These are phyloP conservation scores for Anaeromyces robustus DNA, from an alignment of 192 early-diverging fungal genomes.

Conservation along the genomic window DNA sequence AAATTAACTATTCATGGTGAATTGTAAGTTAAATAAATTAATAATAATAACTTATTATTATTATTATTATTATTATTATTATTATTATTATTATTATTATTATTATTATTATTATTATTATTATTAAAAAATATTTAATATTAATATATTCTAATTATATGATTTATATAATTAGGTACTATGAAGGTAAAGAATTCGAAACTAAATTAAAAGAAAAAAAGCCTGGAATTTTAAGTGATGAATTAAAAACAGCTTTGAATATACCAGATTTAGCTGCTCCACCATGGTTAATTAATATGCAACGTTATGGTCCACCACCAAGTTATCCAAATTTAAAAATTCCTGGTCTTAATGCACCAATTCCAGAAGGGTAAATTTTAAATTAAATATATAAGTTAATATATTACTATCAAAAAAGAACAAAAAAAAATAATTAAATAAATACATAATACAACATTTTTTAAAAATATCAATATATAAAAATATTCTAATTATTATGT, in stretches of 20 bases:
- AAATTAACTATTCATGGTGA: conserved; percentile 60
- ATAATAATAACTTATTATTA: neutral
- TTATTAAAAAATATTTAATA: too few species aligned
- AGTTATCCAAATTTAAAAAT: conserved; percentile 81
- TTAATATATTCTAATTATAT: conserved; percentile 9
- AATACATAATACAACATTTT: too few species aligned
- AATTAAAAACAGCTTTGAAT: conserved; percentile 70
- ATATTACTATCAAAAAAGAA: too few species aligned
- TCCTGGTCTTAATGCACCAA: conserved; percentile 89
- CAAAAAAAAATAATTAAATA: too few species aligned
- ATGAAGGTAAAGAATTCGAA: conserved; percentile 93
- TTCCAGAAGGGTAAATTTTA: conserved; percentile 51
- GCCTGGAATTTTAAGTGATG: conserved; percentile 72
- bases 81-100: neutral
- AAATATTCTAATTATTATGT: too few species aligned
- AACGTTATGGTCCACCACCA: conserved; percentile 89
- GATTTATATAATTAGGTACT: conserved; percentile 45
- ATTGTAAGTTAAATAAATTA: conserved; percentile 32
- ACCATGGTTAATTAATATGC: conserved; percentile 98
- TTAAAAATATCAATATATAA: too few species aligned
- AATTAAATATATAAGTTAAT: too few species aligned
- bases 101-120: too few species aligned
- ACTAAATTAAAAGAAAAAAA: conserved; percentile 72
- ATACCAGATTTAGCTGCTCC: conserved; percentile 86
- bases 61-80: neutral